A percentile compares a stretch with the other conserved stretches of the same genome.
Evolutionary conservation across 2,329 filamentous ascomycete species (phyloP).

Genomic region (Ceratocystiopsis sp.): DNA sequence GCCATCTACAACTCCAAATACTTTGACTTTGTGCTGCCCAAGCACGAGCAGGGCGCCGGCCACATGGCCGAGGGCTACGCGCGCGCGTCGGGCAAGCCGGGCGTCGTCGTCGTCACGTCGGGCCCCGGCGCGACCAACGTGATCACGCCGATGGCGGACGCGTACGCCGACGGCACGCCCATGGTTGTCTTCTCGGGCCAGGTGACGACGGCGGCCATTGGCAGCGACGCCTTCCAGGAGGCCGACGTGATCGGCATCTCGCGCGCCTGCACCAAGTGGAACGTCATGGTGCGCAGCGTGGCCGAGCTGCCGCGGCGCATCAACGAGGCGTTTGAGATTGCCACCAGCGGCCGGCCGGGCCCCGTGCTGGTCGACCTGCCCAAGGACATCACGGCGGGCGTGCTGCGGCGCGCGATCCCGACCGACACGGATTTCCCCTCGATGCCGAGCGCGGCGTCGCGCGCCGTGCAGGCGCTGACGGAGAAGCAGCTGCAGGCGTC

Average conservation of each 20-base stretch:
- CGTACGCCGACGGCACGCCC: conserved; percentile 84
- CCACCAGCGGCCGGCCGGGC: conserved; percentile 81
- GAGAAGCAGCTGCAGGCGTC: conserved; percentile 56
- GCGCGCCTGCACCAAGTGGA: conserved; percentile 94
- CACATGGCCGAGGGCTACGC: conserved; percentile 99
- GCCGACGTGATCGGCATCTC: conserved; percentile 90
- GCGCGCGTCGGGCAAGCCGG: conserved; percentile 79
- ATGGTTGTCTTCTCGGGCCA: conserved; percentile 94
- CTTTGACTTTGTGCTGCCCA: conserved; percentile 88
- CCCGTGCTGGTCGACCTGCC: conserved; percentile 91
- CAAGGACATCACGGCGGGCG: conserved; percentile 84
- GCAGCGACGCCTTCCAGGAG: conserved; percentile 93
- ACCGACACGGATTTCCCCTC: conserved; percentile 54
- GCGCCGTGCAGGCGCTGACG: conserved; percentile 59
- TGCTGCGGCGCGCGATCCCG: conserved; percentile 72
- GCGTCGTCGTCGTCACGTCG: conserved; percentile 91
- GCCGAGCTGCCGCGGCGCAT: conserved; percentile 86
- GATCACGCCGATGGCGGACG: conserved; percentile 91
- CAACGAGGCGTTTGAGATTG: conserved; percentile 97
- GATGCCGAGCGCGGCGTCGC: conserved; percentile 71
- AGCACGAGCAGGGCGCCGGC: conserved; percentile 93
- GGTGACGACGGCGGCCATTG: conserved; percentile 78
- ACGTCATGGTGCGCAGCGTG: conserved; percentile 93
- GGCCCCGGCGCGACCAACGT: conserved; percentile 95
- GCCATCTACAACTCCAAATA: conserved; percentile 97